A percentile compares a stretch with the other conserved stretches of the same genome.
Evolutionary conservation across 352 stramenopile genomes (phyloP).

Genomic region (Phytophthora europaea): DNA sequence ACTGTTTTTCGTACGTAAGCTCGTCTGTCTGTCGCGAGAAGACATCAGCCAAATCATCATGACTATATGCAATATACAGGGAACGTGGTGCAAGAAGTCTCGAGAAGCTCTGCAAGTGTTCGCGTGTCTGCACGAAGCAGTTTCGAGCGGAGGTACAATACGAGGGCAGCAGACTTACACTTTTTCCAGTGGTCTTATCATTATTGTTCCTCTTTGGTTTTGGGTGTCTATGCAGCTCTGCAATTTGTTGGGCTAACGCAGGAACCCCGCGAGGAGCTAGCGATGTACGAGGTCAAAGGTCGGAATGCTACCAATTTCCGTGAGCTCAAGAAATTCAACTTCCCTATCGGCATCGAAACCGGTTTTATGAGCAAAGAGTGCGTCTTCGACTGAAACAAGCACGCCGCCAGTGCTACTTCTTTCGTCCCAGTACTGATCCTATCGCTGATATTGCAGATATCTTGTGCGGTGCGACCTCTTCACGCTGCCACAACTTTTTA

Average conservation of each 20-base stretch:
- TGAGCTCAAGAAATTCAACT: conserved; percentile 58
- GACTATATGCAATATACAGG: conserved; percentile 33
- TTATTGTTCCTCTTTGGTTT: conserved; percentile 17
- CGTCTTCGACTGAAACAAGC: conserved; percentile 16
- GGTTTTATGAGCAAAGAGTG: conserved; percentile 79
- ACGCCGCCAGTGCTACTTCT: neutral
- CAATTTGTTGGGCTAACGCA: conserved; percentile 79
- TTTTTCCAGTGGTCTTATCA: conserved; percentile 12
- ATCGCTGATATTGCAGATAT: conserved; percentile 44
- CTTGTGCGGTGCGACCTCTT: conserved; percentile 74
- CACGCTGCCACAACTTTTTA: conserved; percentile 64
- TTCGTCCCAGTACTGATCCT: conserved; percentile 1
- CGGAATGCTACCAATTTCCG: conserved; percentile 65
- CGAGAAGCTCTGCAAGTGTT: conserved; percentile 61
- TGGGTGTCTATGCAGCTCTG: conserved; percentile 37
- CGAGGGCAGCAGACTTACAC: neutral
- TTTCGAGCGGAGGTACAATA: conserved; percentile 48
- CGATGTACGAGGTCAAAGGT: conserved; percentile 70
- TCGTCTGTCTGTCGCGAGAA: neutral
- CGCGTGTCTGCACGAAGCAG: conserved; percentile 44
- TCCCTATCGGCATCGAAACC: conserved; percentile 76
- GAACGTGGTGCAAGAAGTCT: conserved; percentile 71
- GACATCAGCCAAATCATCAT: neutral
- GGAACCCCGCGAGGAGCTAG: conserved; percentile 70
- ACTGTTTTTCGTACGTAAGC: conserved; percentile 76